Percentiles rank a stretch among this genome's conserved stretches.
These are phyloP conservation scores for Suhomyces yuchorum DNA, from an alignment of 1,139 yeast species.

Conservation along the genomic window DNA sequence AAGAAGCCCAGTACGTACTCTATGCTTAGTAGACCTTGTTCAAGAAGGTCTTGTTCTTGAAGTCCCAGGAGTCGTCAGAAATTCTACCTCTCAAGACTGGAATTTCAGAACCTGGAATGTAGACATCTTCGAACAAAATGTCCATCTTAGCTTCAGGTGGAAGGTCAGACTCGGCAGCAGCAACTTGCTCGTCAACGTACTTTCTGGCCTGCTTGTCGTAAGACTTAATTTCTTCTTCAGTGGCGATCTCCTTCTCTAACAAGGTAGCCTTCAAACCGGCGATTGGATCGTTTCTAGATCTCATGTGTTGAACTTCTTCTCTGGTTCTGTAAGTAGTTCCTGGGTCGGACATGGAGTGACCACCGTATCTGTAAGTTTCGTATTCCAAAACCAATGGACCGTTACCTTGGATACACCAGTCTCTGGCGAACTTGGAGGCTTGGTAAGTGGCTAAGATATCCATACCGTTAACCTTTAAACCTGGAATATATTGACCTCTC, in stretches of 20 bases:
- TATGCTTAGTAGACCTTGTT: conserved; percentile 47
- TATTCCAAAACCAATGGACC: conserved; percentile 96
- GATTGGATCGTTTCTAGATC: conserved; percentile 97
- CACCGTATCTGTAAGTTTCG: conserved; percentile 99
- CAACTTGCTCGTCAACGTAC: conserved; percentile 91
- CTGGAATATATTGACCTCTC: conserved; percentile 99
- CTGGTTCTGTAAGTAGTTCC: conserved; percentile 99
- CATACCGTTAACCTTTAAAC: conserved; percentile 98
- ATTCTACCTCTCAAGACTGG: conserved; percentile 96
- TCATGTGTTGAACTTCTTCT: conserved; percentile 99
- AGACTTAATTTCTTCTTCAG: conserved; percentile 91
- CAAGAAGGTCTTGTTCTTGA: conserved; percentile 71
- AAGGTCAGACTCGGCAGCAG: conserved; percentile 89
- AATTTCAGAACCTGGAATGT: conserved; percentile 91
- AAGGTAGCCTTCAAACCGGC: conserved; percentile 90
- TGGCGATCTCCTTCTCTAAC: conserved; percentile 78
- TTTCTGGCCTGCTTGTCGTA: conserved; percentile 96
- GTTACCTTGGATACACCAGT: conserved; percentile 90
- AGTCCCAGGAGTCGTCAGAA: conserved; percentile 90
- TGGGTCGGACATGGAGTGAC: conserved; percentile 99
- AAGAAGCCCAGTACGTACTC: conserved; percentile 3
- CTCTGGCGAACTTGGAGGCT: conserved; percentile 96
- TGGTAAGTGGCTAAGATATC: conserved; percentile 93
- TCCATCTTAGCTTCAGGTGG: conserved; percentile 96
- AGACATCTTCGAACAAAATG: conserved; percentile 93